phyloP scores from a whole-genome alignment of 2,329 filamentous ascomycete species.

The Calcarisporium arbuscula region DNA sequence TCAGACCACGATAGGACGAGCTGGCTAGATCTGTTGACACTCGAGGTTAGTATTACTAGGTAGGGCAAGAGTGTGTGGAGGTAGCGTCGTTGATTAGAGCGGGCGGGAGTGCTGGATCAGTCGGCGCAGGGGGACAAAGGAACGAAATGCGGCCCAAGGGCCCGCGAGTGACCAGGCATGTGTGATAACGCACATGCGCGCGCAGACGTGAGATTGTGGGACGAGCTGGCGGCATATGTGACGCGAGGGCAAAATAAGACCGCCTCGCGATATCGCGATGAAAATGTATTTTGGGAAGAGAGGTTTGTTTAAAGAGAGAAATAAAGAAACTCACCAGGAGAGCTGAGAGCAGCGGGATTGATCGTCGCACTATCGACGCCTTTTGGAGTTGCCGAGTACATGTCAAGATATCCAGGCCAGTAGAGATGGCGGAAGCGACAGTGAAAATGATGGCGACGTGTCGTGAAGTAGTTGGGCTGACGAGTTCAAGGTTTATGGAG shows the following conservation, averaged over 20 bases:
- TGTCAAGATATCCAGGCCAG: slow-evolving; percentile 22
- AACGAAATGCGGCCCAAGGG: slow-evolving; percentile 8
- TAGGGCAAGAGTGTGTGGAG: background rate
- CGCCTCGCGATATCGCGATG: too few relatives aligned
- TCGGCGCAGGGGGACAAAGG: slow-evolving; percentile 1
- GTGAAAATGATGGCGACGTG: slow-evolving; percentile 49
- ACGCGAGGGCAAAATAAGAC: too few relatives aligned
- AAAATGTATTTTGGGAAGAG: slow-evolving; percentile 1
- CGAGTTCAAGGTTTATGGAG: slow-evolving; percentile 32
- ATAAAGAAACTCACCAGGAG: slow-evolving; percentile 54
- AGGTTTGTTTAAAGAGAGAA: slow-evolving; percentile 1
- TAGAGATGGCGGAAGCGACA: slow-evolving; percentile 22
- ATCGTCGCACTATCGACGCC: slow-evolving; percentile 82
- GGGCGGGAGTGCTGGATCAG: slow-evolving; percentile 2
- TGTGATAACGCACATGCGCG: too few relatives aligned
- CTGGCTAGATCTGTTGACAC: slow-evolving; percentile 39
- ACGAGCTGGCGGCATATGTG: background rate
- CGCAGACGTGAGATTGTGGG: background rate
- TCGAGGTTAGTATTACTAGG: slow-evolving; percentile 19
- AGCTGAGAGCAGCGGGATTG: slow-evolving; percentile 81
- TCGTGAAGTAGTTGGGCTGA: slow-evolving; percentile 54
- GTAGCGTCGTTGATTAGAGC: slow-evolving; percentile 5
- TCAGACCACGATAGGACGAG: slow-evolving; percentile 60
- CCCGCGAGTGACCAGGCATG: too few relatives aligned
- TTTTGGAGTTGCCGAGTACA: slow-evolving; percentile 48